Evolutionary conservation across 192 early-diverging fungal species (phyloP), one percentile per base, ranked within the genome.

Genomic region (Coemansia sp.): DNA sequence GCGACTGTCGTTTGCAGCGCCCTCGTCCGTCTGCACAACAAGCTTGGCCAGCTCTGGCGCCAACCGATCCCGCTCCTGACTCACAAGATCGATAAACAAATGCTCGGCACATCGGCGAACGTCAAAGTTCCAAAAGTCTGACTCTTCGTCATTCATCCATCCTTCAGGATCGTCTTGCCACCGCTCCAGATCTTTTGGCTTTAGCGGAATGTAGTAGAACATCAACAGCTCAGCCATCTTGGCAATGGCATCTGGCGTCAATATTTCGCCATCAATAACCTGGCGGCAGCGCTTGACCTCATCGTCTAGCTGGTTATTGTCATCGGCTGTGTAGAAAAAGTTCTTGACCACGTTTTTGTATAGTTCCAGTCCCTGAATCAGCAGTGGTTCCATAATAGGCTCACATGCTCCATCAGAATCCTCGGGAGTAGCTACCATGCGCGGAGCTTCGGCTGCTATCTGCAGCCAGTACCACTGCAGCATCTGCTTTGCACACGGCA

Each of bases 161-260:
- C 79, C 84, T 74, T 97, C 95, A 4, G 95, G 91, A 63, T 88
- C 87, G 5, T 89, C 86, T 46, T 90, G 86, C 95, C 95, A 97
- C 58, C 71, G 68, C 26, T 82, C 82, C 56, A 93, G 69, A 73
- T 95, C 93, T 11, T 82, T 76, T 9, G 82, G 74, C 46, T 81
- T 85, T 6, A 93, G 72, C 15, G 86, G 72, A 63, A 97, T 74
- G 36, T 92, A 94, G 60, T 85, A 81, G 10, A 84, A 82, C 20
- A 96, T 84, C 15, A 97, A 75, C 15, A 84, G 81, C 65, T 93
- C 84, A n/a, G 85, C 82, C 58, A 85, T 85, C 26, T 74, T 71
- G 26, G 73, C 67, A 3, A 93, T 86, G 64, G 90, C 90, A 1
- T 76, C 82, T 4, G 87, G 82, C 0, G 89, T 90, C 61, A 95